Conservation (phyloP, 2,329 filamentous ascomycete species). For the Sclerotinia borealis region DNA sequence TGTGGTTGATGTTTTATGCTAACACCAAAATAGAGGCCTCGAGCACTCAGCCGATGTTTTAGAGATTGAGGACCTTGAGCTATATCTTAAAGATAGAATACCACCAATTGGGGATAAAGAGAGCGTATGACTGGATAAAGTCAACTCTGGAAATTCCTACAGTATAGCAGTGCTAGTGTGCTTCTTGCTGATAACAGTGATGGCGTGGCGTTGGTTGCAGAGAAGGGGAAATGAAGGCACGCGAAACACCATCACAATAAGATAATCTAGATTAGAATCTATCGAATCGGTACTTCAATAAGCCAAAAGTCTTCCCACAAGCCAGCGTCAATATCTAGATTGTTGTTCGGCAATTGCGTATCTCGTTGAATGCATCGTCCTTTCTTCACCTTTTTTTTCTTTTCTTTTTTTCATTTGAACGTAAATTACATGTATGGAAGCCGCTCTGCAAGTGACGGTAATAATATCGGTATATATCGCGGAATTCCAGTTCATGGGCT, state of each 20-base stretch:
- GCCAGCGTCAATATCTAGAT: not conserved
- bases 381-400: not conserved
- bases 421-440: not conserved
- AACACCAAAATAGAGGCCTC: slow-evolving; percentile 48
- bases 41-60: slow-evolving; percentile 68
- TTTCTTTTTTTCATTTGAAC: not conserved
- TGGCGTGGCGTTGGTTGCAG: slow-evolving; percentile 1
- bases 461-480: not conserved
- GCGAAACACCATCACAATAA: not conserved
- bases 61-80: slow-evolving; percentile 78
- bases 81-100: slow-evolving; percentile 43
- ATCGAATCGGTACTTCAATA: not conserved
- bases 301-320: not conserved
- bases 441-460: not conserved
- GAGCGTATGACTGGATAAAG: slow-evolving; percentile 20
- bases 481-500: not conserved
- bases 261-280: not conserved
- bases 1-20: not conserved
- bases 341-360: not conserved
- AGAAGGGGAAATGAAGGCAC: not conserved
- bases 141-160: not conserved
- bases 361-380: not conserved
- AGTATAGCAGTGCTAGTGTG: slow-evolving; percentile 5
- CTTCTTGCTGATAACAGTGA: not conserved
- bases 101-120: slow-evolving; percentile 37